These are phyloP conservation scores for Rhodamnia rubescens DNA, from an alignment of 345 rosid genomes.

Conservation along the genomic window DNA sequence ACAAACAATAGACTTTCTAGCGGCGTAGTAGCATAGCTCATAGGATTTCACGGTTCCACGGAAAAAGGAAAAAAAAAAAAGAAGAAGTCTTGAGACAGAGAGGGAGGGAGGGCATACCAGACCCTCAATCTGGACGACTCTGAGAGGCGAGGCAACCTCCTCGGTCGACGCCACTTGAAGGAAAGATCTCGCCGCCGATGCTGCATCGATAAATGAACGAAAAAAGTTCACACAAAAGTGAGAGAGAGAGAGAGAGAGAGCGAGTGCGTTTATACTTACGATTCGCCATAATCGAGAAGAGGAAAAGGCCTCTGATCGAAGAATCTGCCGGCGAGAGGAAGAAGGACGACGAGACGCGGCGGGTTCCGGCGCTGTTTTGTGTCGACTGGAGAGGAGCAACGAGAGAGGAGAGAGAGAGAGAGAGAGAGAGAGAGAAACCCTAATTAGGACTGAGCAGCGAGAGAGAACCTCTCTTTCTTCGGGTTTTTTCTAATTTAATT, in stretches of 20 bases:
- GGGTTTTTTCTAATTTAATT: no score
- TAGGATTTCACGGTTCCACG: background rate
- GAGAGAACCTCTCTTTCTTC: rapidly evolving
- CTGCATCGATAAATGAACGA: background rate
- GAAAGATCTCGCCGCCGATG: constrained; percentile 58
- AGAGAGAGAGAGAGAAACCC: background rate
- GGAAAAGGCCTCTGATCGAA: background rate
- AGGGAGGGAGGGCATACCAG: constrained; percentile 30
- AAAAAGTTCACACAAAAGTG: background rate
- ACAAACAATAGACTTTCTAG: background rate
- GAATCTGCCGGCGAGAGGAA: background rate
- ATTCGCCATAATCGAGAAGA: background rate
- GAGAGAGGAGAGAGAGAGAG: background rate
- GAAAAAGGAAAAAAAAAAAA: background rate
- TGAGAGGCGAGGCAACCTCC: constrained; percentile 79
- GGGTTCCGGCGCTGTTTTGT: background rate
- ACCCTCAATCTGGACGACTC: constrained; percentile 98
- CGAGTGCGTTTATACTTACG: background rate
- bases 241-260: background rate
- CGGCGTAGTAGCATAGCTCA: background rate
- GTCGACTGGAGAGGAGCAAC: background rate
- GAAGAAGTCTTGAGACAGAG: background rate
- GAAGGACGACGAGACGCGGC: background rate
- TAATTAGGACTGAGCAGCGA: background rate
- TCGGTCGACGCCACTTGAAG: constrained; percentile 80